Percentiles rank a stretch among this genome's conserved stretches.
Evolutionary conservation across 1,139 yeast species (phyloP).

Genomic region (Taiozyma sp.): DNA sequence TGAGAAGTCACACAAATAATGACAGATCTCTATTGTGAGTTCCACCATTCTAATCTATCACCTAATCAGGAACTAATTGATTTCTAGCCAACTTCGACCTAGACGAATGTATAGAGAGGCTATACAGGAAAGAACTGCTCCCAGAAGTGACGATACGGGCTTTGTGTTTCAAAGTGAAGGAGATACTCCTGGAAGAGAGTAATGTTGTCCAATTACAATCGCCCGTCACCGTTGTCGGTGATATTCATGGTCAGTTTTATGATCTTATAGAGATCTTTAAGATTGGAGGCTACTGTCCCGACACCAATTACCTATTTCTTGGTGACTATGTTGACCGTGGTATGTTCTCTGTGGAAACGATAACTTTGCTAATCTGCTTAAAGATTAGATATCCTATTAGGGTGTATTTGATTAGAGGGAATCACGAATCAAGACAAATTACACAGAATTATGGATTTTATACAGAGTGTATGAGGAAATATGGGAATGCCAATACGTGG

Average conservation of each 20-base stretch:
- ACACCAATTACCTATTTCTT: conserved; percentile 84
- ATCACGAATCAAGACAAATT: conserved; percentile 93
- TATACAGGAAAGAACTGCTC: conserved; percentile 59
- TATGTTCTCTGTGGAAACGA: conserved; percentile 87
- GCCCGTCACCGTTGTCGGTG: conserved; percentile 98
- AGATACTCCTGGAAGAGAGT: conserved; percentile 69
- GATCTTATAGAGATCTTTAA: conserved; percentile 87
- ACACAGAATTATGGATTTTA: conserved; percentile 97
- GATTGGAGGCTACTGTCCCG: conserved; percentile 92
- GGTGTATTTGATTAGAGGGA: conserved; percentile 80
- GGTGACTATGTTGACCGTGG: conserved; percentile 96
- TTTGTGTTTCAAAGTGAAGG: conserved; percentile 66
- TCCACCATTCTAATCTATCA: neutral
- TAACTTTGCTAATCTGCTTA: conserved; percentile 74
- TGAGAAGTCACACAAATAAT: neutral
- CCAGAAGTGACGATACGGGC: conserved; percentile 66
- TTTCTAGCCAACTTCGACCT: conserved; percentile 34
- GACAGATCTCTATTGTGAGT: neutral
- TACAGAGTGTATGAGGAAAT: conserved; percentile 88
- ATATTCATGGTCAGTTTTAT: conserved; percentile 96
- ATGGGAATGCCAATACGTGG: conserved; percentile 86
- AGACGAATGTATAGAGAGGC: conserved; percentile 61
- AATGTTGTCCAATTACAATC: conserved; percentile 81
- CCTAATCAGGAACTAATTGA: neutral
- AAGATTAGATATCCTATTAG: conserved; percentile 85